Percentiles rank a stretch among this genome's conserved stretches.
phyloP scores from a whole-genome alignment of 2,329 filamentous ascomycete genomes.

The Aspergillus alliaceus region DNA sequence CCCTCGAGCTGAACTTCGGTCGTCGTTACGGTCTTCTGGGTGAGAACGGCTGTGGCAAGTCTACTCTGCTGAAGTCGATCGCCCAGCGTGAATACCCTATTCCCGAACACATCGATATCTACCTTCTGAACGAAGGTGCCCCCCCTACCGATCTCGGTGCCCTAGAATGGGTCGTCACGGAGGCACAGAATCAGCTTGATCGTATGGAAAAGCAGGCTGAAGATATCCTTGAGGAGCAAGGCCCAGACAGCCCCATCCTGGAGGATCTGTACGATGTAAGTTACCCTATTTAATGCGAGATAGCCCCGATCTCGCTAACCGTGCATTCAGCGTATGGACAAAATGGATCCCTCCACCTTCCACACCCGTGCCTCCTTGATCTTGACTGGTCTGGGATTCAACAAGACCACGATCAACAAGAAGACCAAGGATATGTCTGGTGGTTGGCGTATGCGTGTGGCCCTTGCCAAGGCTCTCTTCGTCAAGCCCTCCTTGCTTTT shows the following conservation, averaged over 20 bases:
- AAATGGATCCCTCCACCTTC: slow-evolving; percentile 98
- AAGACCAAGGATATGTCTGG: slow-evolving; percentile 99
- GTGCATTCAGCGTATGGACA: slow-evolving; percentile 80
- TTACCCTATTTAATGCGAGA: slow-evolving; percentile 16
- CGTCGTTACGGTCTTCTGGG: slow-evolving; percentile 92
- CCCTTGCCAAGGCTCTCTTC: slow-evolving; percentile 94
- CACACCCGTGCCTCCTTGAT: slow-evolving; percentile 93
- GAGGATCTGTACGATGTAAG: slow-evolving; percentile 94
- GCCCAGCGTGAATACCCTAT: slow-evolving; percentile 91
- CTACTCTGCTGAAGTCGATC: slow-evolving; percentile 94
- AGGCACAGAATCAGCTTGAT: slow-evolving; percentile 91
- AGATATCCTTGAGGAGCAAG: slow-evolving; percentile 84
- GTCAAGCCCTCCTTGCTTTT: slow-evolving; percentile 95
- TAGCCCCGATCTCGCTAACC: slow-evolving; percentile 21
- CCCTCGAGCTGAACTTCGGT: slow-evolving; percentile 87
- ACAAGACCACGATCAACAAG: slow-evolving; percentile 97
- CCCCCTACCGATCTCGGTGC: slow-evolving; percentile 85
- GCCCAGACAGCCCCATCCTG: slow-evolving; percentile 84
- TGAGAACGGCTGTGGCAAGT: slow-evolving; percentile 99
- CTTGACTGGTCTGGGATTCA: slow-evolving; percentile 97
- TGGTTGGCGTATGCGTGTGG: slow-evolving; percentile 99
- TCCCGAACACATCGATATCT: slow-evolving; percentile 95
- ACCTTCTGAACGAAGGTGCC: slow-evolving; percentile 95
- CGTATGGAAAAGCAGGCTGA: slow-evolving; percentile 87
- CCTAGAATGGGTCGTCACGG: slow-evolving; percentile 93